These are phyloP conservation scores for Syzygium grande DNA, from an alignment of 345 rosid genomes.

Conservation along the genomic window DNA sequence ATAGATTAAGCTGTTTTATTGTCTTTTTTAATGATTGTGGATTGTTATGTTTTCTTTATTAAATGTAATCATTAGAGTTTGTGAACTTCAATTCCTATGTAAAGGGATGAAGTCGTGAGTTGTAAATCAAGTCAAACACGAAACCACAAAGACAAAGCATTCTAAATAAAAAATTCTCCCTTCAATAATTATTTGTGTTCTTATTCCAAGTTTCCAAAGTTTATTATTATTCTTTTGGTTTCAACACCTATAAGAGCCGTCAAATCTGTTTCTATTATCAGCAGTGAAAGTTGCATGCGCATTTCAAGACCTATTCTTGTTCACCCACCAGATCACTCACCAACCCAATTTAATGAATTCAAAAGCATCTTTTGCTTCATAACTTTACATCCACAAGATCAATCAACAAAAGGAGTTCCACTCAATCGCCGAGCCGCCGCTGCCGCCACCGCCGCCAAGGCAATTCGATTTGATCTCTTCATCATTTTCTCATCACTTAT, in stretches of 20 bases:
- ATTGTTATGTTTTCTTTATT: too few relatives aligned
- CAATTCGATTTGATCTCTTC: neutral
- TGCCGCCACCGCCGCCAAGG: neutral
- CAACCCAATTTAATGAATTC: neutral
- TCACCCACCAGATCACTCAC: neutral
- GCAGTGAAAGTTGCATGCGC: neutral
- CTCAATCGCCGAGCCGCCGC: neutral
- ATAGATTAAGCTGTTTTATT: too few relatives aligned
- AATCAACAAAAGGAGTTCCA: neutral
- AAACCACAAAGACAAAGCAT: too few relatives aligned
- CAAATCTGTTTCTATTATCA: neutral
- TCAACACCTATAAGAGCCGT: neutral
- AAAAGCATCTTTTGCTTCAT: neutral
- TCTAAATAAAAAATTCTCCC: too few relatives aligned
- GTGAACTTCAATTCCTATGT: too few relatives aligned
- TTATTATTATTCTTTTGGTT: too few relatives aligned
- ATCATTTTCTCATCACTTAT: neutral
- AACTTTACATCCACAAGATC: neutral
- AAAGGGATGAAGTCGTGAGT: too few relatives aligned
- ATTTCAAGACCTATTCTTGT: neutral
- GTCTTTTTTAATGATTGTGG: too few relatives aligned
- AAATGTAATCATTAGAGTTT: too few relatives aligned
- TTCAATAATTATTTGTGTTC: too few relatives aligned
- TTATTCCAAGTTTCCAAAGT: too few relatives aligned
- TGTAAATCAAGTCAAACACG: too few relatives aligned